Conservation (phyloP, 169 alveolate species). For the Eimeria necatrix region DNA sequence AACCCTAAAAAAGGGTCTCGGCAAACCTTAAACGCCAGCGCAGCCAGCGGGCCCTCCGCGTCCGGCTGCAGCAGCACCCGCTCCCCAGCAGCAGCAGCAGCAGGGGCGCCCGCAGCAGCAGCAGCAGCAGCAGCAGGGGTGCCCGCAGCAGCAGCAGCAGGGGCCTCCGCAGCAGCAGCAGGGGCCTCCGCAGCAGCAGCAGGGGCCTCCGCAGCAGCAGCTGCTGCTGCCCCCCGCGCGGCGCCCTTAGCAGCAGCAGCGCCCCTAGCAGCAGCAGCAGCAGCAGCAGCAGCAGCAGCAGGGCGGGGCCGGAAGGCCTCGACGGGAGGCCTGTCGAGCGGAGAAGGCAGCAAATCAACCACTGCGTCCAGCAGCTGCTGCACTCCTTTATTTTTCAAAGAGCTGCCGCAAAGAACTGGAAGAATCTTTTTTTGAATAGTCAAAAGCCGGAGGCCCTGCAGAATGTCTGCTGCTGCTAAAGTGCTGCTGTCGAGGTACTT, state of each 20-base stretch:
- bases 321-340: conserved; percentile 83
- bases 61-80: not conserved
- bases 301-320: not conserved
- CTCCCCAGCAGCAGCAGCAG: no score
- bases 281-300: not conserved
- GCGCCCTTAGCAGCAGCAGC: not conserved
- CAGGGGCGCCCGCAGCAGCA: no score
- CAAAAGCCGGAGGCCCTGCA: conserved; percentile 88
- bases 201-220: not conserved
- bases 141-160: no score
- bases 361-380: conserved; percentile 96
- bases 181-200: conserved; percentile 67
- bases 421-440: conserved; percentile 86
- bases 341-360: conserved; percentile 94
- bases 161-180: conserved; percentile 82
- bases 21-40: conserved; percentile 86
- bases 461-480: conserved; percentile 86
- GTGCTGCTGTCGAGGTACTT: conserved; percentile 89
- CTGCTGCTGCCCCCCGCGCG: not conserved
- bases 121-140: no score
- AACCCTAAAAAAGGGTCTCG: conserved; percentile 85
- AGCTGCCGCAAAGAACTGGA: conserved; percentile 94
- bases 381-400: conserved; percentile 96
- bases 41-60: conserved; percentile 82
- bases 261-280: not conserved